These are phyloP conservation scores for Tricholoma saponaceum DNA, from an alignment of 768 basidiomycete genomes.

Conservation along the genomic window DNA sequence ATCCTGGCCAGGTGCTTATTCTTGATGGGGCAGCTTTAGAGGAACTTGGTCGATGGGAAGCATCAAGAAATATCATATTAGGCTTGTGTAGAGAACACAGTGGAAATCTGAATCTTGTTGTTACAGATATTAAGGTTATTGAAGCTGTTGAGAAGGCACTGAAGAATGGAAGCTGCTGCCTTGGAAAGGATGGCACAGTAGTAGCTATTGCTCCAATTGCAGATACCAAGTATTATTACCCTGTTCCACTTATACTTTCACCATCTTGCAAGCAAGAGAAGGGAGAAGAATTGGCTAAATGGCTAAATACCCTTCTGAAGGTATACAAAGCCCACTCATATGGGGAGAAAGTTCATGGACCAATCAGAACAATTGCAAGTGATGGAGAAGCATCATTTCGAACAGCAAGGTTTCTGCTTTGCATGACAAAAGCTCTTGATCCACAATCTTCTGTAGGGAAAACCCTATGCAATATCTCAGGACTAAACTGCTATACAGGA, in stretches of 20 bases:
- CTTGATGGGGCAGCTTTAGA: too few species aligned
- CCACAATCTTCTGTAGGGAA: background rate
- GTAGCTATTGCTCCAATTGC: conserved; percentile 20
- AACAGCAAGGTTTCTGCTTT: conserved; percentile 12
- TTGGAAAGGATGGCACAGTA: conserved; percentile 26
- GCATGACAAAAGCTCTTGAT: conserved; percentile 10
- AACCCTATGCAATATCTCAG: background rate
- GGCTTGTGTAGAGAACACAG: too few species aligned
- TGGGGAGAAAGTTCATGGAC: conserved; percentile 18
- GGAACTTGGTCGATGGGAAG: too few species aligned
- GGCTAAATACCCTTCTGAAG: conserved; percentile 15
- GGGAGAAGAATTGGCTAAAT: conserved; percentile 6
- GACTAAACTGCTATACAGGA: conserved; percentile 20
- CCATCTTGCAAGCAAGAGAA: conserved; percentile 21
- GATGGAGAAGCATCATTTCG: conserved; percentile 26
- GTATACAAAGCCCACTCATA: conserved; percentile 6
- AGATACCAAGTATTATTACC: conserved; percentile 17
- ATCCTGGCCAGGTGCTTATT: too few species aligned
- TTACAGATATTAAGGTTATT: too few species aligned
- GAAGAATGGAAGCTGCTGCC: conserved; percentile 8
- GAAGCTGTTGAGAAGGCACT: conserved; percentile 9
- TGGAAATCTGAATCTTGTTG: too few species aligned
- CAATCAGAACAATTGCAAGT: conserved; percentile 20
- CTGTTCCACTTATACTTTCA: conserved; percentile 18
- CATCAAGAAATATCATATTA: too few species aligned